Conservation (phyloP, 306 rosid genomes). For the Fragaria iinumae region DNA sequence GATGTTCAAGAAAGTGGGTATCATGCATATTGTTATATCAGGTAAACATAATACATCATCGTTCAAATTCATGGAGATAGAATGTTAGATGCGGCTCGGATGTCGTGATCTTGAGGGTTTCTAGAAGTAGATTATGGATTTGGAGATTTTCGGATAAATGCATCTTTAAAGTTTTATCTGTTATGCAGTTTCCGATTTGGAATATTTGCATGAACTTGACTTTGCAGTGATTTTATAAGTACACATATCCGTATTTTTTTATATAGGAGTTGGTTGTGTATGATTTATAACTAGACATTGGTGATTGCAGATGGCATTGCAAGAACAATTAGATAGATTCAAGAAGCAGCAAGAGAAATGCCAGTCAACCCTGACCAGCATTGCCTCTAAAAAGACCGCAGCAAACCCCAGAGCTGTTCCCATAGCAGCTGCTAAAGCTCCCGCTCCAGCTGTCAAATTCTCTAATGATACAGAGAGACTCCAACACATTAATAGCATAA, state of each 20-base stretch:
- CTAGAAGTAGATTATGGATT: neutral
- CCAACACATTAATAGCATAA: conserved; percentile 75
- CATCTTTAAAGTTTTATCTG: neutral
- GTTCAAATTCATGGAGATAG: neutral
- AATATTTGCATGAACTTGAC: neutral
- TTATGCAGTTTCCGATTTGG: neutral
- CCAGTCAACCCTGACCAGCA: conserved; percentile 57
- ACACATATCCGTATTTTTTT: too few species aligned
- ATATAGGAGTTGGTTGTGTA: neutral
- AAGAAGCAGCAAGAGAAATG: conserved; percentile 75
- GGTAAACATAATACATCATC: neutral
- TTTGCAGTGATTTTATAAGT: neutral
- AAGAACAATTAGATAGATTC: conserved; percentile 57
- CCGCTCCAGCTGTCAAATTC: conserved; percentile 62
- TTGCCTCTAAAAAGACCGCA: conserved; percentile 51
- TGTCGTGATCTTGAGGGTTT: neutral
- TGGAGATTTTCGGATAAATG: neutral
- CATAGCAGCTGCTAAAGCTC: conserved; percentile 37
- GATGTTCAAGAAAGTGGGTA: neutral
- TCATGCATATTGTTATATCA: neutral
- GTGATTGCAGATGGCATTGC: conserved; percentile 54
- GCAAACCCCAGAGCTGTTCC: conserved; percentile 33
- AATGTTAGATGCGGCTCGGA: neutral
- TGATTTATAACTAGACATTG: neutral
- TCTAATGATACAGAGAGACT: conserved; percentile 93